Conservation (phyloP, 768 basidiomycete genomes). For the Pulveroboletus ravenelii region DNA sequence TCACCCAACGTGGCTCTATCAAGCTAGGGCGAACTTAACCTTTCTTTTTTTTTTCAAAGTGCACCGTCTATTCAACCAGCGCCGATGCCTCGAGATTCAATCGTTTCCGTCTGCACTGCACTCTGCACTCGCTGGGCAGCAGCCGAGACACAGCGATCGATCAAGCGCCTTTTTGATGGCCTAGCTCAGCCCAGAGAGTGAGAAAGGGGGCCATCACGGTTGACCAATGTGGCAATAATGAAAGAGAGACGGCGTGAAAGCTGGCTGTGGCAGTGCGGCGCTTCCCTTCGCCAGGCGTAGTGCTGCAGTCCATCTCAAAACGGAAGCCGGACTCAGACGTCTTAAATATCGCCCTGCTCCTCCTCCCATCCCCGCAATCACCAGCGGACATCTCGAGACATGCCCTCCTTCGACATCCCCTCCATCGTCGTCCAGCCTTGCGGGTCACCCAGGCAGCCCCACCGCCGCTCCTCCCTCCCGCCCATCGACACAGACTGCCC, state of each 20-base stretch:
- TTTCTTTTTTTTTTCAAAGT: conserved; percentile 7
- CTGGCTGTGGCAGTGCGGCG: conserved; percentile 4
- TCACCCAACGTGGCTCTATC: conserved; percentile 8
- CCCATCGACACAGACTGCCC: conserved; percentile 18
- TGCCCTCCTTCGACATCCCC: conserved; percentile 13
- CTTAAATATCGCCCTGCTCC: conserved; percentile 13
- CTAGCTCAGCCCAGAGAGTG: conserved; percentile 2
- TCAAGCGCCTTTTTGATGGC: conserved; percentile 3
- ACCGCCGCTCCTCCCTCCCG: conserved; percentile 18
- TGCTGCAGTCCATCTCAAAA: conserved; percentile 2
- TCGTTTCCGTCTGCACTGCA: conserved; percentile 19
- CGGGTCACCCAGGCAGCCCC: background rate
- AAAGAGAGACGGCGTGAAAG: too few relatives aligned
- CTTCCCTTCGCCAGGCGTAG: background rate
- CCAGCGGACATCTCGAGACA: too few relatives aligned
- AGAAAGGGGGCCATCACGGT: conserved; percentile 1
- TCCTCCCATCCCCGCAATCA: too few relatives aligned
- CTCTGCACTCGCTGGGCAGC: background rate
- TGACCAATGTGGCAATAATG: background rate
- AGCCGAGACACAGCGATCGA: conserved; percentile 11
- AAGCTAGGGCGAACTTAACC: conserved; percentile 9
- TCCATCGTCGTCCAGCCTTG: conserved; percentile 9
- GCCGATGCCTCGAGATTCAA: conserved; percentile 24
- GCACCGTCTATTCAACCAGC: conserved; percentile 5
- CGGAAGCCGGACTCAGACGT: background rate